A percentile compares a stretch with the other conserved stretches of the same genome.
Conservation (phyloP, 371 early-diverging fungal species). For the Syncephalastrum racemosum region DNA sequence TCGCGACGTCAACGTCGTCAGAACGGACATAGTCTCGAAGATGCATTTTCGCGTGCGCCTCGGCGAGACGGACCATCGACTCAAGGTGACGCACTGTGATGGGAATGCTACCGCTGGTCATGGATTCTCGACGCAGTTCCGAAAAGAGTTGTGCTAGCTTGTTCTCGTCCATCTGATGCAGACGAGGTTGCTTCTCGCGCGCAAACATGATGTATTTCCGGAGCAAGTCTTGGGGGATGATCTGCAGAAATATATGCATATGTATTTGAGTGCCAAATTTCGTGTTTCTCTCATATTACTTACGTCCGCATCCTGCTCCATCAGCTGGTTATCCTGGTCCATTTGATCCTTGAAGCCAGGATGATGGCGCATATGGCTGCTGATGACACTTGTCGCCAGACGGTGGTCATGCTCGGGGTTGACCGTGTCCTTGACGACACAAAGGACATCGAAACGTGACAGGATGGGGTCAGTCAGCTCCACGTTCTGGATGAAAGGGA, state of each 20-base stretch:
- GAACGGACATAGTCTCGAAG: constrained; percentile 90
- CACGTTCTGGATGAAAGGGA: constrained; percentile 98
- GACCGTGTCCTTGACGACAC: constrained; percentile 95
- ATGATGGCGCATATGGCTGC: constrained; percentile 89
- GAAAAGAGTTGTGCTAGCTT: constrained; percentile 89
- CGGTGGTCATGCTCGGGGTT: constrained; percentile 88
- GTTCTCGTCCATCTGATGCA: constrained; percentile 87
- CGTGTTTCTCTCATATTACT: constrained; percentile 7
- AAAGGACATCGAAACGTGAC: constrained; percentile 99
- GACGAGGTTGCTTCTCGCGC: constrained; percentile 82
- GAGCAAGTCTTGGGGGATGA: constrained; percentile 86
- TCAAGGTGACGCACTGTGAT: constrained; percentile 99
- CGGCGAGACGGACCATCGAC: constrained; percentile 96
- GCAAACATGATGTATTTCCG: constrained; percentile 99
- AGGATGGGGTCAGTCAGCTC: constrained; percentile 99
- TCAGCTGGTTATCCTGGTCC: constrained; percentile 26
- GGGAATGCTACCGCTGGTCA: constrained; percentile 90
- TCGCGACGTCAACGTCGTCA: constrained; percentile 97
- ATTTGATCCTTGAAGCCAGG: constrained; percentile 58
- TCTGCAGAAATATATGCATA: constrained; percentile 25
- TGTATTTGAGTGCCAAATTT: neutral
- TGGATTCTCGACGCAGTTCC: constrained; percentile 93
- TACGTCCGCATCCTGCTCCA: constrained; percentile 49
- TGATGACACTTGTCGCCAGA: constrained; percentile 95
- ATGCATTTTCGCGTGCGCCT: constrained; percentile 98